Conservation (phyloP, 208 protist genomes). For the Acanthamoeba castellanii region DNA sequence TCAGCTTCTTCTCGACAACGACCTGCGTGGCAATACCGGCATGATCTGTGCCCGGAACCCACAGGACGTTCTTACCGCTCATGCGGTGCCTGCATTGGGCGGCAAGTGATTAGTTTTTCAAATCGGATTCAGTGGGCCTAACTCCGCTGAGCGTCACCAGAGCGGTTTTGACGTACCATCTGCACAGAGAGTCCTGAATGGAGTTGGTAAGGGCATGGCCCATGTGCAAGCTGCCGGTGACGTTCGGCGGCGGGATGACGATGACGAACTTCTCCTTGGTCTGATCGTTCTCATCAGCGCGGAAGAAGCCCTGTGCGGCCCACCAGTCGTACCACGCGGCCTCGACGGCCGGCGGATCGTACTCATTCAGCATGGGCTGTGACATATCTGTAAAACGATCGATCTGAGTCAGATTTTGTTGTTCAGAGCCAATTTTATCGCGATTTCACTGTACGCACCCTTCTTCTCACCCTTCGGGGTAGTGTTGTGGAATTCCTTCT, state of each 20-base stretch:
- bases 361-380: constrained; percentile 82
- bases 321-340: constrained; percentile 98
- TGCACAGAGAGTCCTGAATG: constrained; percentile 95
- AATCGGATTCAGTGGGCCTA: too few species aligned
- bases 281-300: constrained; percentile 40
- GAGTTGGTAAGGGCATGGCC: constrained; percentile 98
- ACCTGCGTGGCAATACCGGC: constrained; percentile 92
- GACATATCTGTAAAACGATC: constrained; percentile 57
- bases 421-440: too few species aligned
- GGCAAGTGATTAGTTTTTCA: neutral
- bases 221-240: constrained; percentile 99
- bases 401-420: too few species aligned
- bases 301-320: constrained; percentile 96
- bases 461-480: constrained; percentile 82
- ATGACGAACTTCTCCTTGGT: constrained; percentile 94
- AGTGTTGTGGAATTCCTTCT: constrained; percentile 80
- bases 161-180: constrained; percentile 87
- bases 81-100: constrained; percentile 93
- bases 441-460: constrained; percentile 29
- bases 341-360: constrained; percentile 96
- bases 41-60: constrained; percentile 99
- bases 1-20: constrained; percentile 98
- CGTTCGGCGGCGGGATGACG: constrained; percentile 99
- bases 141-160: neutral
- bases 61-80: constrained; percentile 97